Base-by-base conservation (phyloP, 306 rosid species). In the Malus sieversii region DNA sequence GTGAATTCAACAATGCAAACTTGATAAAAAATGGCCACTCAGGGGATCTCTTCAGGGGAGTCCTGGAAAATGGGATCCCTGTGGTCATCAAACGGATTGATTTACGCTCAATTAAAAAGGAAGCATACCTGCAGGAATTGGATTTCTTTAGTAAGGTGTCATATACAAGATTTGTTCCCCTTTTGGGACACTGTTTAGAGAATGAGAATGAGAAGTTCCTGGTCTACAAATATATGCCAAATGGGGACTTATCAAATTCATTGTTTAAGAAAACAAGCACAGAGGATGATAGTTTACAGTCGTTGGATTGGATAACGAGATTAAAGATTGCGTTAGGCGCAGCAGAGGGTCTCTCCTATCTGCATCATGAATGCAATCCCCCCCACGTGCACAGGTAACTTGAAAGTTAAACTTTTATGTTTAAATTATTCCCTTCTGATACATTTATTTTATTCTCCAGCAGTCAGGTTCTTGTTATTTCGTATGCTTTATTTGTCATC, bases 271-370 rank as follows among this genome's bases (percentile, higher is more conserved):
- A 88, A 65, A 73, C 80, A 59, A 77, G 78, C 51, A 72, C 88
- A 16, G 86, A 86, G 53, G 96, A 90, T 75, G 96, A 88, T 35
- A 70, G 80, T 53, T 86, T 83, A 83, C 92, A 87, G 85, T 95
- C 99, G n/a, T 78, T 92, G 85, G 99, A 95, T 85, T 95, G 97
- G 97, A 92, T 92, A 75, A 95, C 97, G 42, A 95, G 99, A 81
- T 84, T 95, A 68, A 95, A 95, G 87, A 92, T 95, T 73, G 96
- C 99, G 57, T 86, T 86, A 52, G 99, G 99, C 78, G 90, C 86
- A 19, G 97, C 99, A 4, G 99, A 95, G 88, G 96, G 92, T 59
- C 85, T 95, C 32, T 84, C 89, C 12, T 87, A 88, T 83, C 88
- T 95, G 78, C 97, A 95, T 87, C 96, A 95, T 79, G 96, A 90